A percentile compares a stretch with the other conserved stretches of the same genome.
Conservation (phyloP, 2,329 filamentous ascomycete species). For the Penicillium crustosum region DNA sequence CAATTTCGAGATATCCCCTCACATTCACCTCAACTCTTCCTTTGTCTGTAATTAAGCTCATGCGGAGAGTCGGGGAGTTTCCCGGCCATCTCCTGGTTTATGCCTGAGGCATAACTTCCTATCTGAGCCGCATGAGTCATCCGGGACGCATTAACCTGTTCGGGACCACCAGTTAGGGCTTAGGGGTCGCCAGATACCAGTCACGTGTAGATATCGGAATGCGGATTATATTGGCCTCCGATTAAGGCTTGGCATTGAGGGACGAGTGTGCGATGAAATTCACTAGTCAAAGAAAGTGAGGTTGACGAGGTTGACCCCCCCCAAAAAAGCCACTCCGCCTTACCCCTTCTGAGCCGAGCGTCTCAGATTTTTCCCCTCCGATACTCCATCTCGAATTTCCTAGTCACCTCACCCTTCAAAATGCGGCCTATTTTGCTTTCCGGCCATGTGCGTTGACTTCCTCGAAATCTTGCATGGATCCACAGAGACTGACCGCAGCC, state of each 20-base stretch:
- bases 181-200: slow-evolving; percentile 16
- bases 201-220: slow-evolving; percentile 35
- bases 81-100: not conserved
- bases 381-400: slow-evolving; percentile 17
- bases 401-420: slow-evolving; percentile 44
- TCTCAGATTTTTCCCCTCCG: slow-evolving; percentile 12
- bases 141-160: not conserved
- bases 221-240: slow-evolving; percentile 16
- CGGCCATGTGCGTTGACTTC: slow-evolving; percentile 68
- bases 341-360: slow-evolving; percentile 27
- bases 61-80: slow-evolving; percentile 11
- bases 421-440: slow-evolving; percentile 97
- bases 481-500: slow-evolving; percentile 27
- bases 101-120: not conserved
- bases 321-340: slow-evolving; percentile 25
- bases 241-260: slow-evolving; percentile 36
- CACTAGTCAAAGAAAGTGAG: slow-evolving; percentile 34
- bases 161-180: slow-evolving; percentile 21
- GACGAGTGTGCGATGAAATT: slow-evolving; percentile 46
- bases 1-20: not conserved
- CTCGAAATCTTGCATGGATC: slow-evolving; percentile 18
- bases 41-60: slow-evolving; percentile 3
- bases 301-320: slow-evolving; percentile 35
- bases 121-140: not conserved
- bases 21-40: not conserved